These are phyloP conservation scores for Carex parvula DNA, from an alignment of 176 grass and related monocot species.

Conservation along the genomic window DNA sequence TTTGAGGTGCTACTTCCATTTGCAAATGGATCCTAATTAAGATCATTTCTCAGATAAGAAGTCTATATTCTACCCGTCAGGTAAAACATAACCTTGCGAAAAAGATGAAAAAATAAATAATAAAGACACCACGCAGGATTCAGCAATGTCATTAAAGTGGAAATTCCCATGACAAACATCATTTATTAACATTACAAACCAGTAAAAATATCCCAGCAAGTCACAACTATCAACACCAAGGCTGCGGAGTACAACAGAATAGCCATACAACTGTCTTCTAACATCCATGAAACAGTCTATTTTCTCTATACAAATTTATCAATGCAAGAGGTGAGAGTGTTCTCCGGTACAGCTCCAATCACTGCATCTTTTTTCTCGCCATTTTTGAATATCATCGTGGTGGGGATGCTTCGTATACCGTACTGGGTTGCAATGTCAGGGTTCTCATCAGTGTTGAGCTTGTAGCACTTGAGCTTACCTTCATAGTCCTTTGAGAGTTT, in stretches of 20 bases:
- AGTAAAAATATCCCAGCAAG: background rate
- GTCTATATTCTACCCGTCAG: background rate
- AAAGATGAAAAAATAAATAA: background rate
- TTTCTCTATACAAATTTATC: conserved; percentile 46
- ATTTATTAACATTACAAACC: conserved; percentile 20
- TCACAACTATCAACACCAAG: conserved; percentile 24
- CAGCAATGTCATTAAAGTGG: background rate
- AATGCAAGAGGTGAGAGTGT: conserved; percentile 46
- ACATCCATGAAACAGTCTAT: background rate
- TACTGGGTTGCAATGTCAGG: conserved; percentile 59
- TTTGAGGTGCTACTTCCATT: no score
- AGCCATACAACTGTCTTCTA: background rate
- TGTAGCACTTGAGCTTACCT: conserved; percentile 76
- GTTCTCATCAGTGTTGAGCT: conserved; percentile 79
- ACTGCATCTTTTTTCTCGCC: conserved; percentile 75
- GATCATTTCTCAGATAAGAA: background rate
- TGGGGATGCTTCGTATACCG: conserved; percentile 78
- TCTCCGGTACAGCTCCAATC: conserved; percentile 78
- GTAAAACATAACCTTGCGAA: background rate
- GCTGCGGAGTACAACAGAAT: background rate
- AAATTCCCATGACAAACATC: background rate
- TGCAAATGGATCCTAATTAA: no score
- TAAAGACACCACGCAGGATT: background rate
- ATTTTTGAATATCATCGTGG: conserved; percentile 72
- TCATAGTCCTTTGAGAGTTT: conserved; percentile 79